These are phyloP conservation scores for Tetrastigma voinierianum DNA, from an alignment of 164 flowering plant genomes.

Conservation along the genomic window DNA sequence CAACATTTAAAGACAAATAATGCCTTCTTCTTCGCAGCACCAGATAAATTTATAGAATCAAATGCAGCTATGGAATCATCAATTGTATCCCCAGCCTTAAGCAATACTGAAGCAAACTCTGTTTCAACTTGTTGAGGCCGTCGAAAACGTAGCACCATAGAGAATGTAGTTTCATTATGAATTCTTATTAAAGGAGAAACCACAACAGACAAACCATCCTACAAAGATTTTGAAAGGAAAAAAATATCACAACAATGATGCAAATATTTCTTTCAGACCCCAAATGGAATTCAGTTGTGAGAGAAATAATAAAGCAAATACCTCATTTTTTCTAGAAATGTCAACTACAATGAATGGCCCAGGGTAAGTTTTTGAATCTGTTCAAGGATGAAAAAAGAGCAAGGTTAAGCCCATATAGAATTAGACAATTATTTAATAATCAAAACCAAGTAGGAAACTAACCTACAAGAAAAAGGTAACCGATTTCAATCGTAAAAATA, in stretches of 20 bases:
- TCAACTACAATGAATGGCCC: slow-evolving; percentile 89
- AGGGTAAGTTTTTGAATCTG: slow-evolving; percentile 77
- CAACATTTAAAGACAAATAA: slow-evolving; percentile 72
- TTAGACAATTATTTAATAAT: not conserved
- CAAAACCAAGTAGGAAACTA: not conserved
- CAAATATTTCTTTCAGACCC: not conserved
- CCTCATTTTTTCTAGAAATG: slow-evolving; percentile 63
- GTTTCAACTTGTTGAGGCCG: slow-evolving; percentile 58
- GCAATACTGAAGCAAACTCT: slow-evolving; percentile 55
- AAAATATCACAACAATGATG: not conserved
- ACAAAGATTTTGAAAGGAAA: slow-evolving; percentile 13
- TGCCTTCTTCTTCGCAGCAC: slow-evolving; percentile 68
- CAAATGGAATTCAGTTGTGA: not conserved
- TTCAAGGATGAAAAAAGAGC: slow-evolving; percentile 11
- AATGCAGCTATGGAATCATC: slow-evolving; percentile 84
- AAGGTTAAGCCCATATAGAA: slow-evolving; percentile 2
- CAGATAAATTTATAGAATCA: slow-evolving; percentile 66
- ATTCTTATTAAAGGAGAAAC: slow-evolving; percentile 82
- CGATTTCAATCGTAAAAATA: not conserved
- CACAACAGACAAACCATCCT: slow-evolving; percentile 76
- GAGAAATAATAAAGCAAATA: slow-evolving; percentile 23
- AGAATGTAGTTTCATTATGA: slow-evolving; percentile 76
- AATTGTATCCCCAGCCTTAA: slow-evolving; percentile 65
- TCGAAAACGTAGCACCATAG: slow-evolving; percentile 71
- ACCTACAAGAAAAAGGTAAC: not conserved